Conservation (phyloP, 2,329 filamentous ascomycete genomes). For the Arthrobotrys iridis region DNA sequence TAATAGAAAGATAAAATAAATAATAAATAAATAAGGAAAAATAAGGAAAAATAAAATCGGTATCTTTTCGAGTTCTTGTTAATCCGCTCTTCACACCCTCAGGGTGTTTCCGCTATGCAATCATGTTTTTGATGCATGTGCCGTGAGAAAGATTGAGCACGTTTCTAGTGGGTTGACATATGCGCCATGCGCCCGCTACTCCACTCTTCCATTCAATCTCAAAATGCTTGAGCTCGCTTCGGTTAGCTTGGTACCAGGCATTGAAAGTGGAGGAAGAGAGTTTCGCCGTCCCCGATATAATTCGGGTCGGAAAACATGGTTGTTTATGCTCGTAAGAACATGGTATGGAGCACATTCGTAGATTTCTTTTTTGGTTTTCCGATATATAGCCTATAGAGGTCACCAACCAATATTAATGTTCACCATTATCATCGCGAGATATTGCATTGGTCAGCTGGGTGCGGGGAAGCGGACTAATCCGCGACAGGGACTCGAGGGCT, state of each 20-base stretch:
- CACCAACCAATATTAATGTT: background rate
- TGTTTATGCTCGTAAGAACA: background rate
- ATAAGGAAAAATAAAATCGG: background rate
- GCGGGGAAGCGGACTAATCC: slow-evolving; percentile 28
- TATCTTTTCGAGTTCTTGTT: background rate
- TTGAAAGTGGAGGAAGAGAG: slow-evolving; percentile 18
- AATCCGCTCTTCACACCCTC: background rate
- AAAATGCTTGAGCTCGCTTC: slow-evolving; percentile 29
- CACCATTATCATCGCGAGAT: background rate
- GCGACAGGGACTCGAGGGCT: background rate
- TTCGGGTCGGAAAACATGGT: slow-evolving; percentile 22
- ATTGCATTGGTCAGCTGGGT: slow-evolving; percentile 7
- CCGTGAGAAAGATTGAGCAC: slow-evolving; percentile 48
- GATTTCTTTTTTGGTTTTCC: background rate
- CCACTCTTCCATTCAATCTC: slow-evolving; percentile 1
- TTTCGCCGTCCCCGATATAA: slow-evolving; percentile 18
- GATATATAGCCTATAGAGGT: background rate
- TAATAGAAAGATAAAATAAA: background rate
- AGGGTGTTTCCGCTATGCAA: background rate
- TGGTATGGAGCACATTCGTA: background rate
- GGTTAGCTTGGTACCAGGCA: slow-evolving; percentile 15
- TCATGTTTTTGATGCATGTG: slow-evolving; percentile 11
- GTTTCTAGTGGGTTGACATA: slow-evolving; percentile 34
- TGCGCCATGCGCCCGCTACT: slow-evolving; percentile 20
- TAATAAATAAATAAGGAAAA: no score